Conservation (phyloP, 2,329 filamentous ascomycete species). For the Curvularia sp. region DNA sequence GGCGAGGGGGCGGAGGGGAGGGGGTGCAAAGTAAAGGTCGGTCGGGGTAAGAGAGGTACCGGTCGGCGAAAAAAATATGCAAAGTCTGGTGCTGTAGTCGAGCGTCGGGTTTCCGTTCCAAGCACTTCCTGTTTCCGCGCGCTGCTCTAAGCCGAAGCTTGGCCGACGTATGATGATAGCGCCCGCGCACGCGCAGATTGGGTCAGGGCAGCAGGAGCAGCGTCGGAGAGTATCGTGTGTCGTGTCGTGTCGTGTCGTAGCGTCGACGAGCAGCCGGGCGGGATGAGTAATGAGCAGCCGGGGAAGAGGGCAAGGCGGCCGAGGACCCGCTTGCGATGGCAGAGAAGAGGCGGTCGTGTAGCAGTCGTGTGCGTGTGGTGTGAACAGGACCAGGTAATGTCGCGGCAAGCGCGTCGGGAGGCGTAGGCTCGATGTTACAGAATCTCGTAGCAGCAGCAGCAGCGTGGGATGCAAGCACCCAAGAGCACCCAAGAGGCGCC, state of each 20-base stretch:
- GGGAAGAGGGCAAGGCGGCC: slow-evolving; percentile 20
- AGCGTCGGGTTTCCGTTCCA: slow-evolving; percentile 36
- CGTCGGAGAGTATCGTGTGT: neutral
- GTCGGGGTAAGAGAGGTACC: slow-evolving; percentile 24
- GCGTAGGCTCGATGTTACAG: slow-evolving; percentile 23
- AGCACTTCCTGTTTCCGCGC: slow-evolving; percentile 30
- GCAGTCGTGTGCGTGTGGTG: neutral
- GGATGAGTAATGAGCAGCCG: slow-evolving; percentile 4
- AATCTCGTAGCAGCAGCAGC: neutral
- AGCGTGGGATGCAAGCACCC: neutral
- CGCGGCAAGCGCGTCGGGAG: slow-evolving; percentile 33
- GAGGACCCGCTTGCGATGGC: slow-evolving; percentile 12
- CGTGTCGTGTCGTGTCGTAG: neutral
- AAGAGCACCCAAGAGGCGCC: neutral
- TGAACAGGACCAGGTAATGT: slow-evolving; percentile 18
- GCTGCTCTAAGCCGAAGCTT: slow-evolving; percentile 36
- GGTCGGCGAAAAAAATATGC: slow-evolving; percentile 38
- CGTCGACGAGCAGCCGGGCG: neutral
- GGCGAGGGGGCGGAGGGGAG: slow-evolving; percentile 3
- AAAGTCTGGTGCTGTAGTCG: slow-evolving; percentile 25
- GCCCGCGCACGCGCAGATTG: slow-evolving; percentile 1
- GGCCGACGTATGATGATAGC: slow-evolving; percentile 20
- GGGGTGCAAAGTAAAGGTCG: slow-evolving; percentile 7
- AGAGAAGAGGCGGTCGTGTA: too few species aligned
- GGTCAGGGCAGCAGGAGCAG: neutral